These are phyloP conservation scores for Acanthamoeba sp. DNA, from an alignment of 208 protist genomes.

Conservation along the genomic window DNA sequence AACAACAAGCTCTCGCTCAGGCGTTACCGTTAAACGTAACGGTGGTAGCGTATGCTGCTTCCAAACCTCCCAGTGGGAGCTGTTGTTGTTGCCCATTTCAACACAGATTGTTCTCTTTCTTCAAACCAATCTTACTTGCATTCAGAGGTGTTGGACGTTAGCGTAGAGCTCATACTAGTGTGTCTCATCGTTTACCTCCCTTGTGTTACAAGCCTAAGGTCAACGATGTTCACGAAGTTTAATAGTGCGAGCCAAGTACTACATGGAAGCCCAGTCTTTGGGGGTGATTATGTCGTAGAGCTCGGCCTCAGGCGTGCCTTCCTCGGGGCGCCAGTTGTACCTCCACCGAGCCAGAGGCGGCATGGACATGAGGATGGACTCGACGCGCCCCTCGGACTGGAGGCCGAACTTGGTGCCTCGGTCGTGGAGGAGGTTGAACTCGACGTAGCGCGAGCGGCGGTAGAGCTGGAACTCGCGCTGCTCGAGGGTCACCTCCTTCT, in stretches of 20 bases:
- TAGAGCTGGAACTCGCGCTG: conserved; percentile 91
- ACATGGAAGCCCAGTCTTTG: conserved; percentile 50
- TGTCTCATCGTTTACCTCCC: too few species aligned
- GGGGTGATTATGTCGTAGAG: conserved; percentile 60
- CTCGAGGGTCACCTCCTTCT: conserved; percentile 52
- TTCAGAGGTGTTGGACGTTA: too few species aligned
- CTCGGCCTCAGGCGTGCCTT: conserved; percentile 77
- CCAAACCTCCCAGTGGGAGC: not conserved
- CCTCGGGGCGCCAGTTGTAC: conserved; percentile 80
- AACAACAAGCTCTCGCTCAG: conserved; percentile 97
- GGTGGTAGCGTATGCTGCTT: not conserved
- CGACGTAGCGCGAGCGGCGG: conserved; percentile 91
- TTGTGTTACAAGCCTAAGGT: too few species aligned
- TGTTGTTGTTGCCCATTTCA: not conserved
- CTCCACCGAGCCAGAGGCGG: conserved; percentile 83
- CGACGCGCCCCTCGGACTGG: conserved; percentile 90
- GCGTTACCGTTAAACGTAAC: conserved; percentile 93
- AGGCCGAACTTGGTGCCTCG: conserved; percentile 93
- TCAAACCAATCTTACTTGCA: not conserved
- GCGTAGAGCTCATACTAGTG: too few species aligned
- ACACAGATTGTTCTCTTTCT: conserved; percentile 23
- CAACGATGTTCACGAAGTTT: too few species aligned
- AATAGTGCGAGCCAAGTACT: not conserved
- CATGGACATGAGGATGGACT: conserved; percentile 94
- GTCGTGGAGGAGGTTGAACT: conserved; percentile 91